phyloP scores from a whole-genome alignment of 2,329 filamentous ascomycete species.

The Eutypella sp. region DNA sequence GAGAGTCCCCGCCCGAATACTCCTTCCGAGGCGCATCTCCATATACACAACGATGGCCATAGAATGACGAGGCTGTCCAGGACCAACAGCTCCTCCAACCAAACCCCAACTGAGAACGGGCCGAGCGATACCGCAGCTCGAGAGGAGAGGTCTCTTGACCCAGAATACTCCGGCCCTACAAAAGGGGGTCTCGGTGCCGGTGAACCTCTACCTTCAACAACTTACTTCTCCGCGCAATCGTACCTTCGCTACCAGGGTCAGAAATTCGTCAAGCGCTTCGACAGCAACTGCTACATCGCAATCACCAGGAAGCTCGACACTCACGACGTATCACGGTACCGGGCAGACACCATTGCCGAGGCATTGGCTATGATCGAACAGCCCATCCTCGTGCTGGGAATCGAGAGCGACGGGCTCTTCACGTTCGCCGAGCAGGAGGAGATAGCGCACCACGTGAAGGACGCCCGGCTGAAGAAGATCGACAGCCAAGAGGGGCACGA shows the following conservation, averaged over 20 bases:
- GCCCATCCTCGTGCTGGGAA: constrained; percentile 85
- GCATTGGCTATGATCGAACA: constrained; percentile 81
- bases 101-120: constrained; percentile 15
- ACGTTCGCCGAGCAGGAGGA: constrained; percentile 96
- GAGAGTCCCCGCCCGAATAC: constrained; percentile 56
- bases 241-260: constrained; percentile 94
- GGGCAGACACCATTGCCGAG: constrained; percentile 61
- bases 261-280: constrained; percentile 96
- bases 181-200: constrained; percentile 44
- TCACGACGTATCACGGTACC: constrained; percentile 83
- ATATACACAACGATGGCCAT: constrained; percentile 80
- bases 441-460: constrained; percentile 73
- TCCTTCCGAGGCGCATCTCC: constrained; percentile 68
- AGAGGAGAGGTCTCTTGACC: constrained; percentile 40
- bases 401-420: constrained; percentile 92
- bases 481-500: constrained; percentile 95
- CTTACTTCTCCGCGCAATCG: constrained; percentile 97
- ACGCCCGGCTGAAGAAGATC: constrained; percentile 76
- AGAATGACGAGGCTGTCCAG: constrained; percentile 54
- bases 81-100: constrained; percentile 34
- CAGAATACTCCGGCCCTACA: constrained; percentile 66
- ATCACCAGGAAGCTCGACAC: constrained; percentile 98
- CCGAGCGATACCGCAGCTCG: constrained; percentile 16
- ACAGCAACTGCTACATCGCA: constrained; percentile 98
- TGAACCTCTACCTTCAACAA: constrained; percentile 54